These are phyloP conservation scores for Tagetes erecta DNA, from an alignment of 129 eudicot species.

Conservation along the genomic window DNA sequence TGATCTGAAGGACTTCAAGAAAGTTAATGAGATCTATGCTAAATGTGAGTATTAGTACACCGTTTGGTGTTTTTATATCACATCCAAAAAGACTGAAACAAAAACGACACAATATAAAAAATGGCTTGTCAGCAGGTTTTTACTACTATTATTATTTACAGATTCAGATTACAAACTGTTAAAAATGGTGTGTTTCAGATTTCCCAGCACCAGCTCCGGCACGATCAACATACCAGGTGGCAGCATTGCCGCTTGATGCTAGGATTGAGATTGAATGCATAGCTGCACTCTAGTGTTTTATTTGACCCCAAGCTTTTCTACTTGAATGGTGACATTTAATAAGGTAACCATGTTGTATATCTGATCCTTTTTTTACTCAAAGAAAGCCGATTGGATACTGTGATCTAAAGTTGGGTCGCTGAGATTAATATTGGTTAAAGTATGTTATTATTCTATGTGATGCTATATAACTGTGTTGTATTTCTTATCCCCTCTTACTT, in stretches of 20 bases:
- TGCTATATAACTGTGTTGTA: not conserved
- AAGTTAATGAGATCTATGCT: constrained; percentile 91
- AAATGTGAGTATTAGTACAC: constrained; percentile 61
- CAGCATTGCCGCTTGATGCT: constrained; percentile 88
- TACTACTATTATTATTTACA: not conserved
- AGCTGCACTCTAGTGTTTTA: constrained; percentile 50
- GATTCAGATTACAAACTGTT: not conserved
- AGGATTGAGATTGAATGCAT: constrained; percentile 90
- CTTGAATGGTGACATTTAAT: constrained; percentile 16
- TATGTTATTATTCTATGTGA: not conserved
- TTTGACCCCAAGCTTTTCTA: constrained; percentile 4
- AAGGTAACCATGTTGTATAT: constrained; percentile 29
- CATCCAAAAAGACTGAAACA: not conserved
- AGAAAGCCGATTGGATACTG: not conserved
- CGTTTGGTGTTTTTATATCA: not conserved
- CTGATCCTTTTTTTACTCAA: not conserved
- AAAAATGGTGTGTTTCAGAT: constrained; percentile 45
- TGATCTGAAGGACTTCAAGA: constrained; percentile 93
- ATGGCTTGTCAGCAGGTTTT: not conserved
- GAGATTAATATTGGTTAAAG: not conserved
- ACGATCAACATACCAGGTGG: constrained; percentile 92
- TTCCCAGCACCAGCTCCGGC: constrained; percentile 92
- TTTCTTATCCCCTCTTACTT: not conserved
- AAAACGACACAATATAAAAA: not conserved
- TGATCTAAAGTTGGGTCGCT: constrained; percentile 14